Conservation (phyloP, 352 stramenopile species). For the Phytophthora litchii region DNA sequence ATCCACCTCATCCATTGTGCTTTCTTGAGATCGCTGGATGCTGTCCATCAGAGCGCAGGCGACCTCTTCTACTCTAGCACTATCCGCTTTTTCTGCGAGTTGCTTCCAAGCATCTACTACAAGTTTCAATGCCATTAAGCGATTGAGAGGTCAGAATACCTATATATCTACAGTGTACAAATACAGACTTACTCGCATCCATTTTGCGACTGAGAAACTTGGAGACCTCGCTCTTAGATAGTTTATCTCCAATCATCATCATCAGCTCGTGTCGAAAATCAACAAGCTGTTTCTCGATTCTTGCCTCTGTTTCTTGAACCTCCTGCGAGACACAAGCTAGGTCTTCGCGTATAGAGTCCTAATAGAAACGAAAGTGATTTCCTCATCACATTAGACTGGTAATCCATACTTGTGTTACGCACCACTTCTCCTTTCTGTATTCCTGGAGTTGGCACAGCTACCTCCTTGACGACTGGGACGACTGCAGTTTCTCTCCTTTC, state of each 20-base stretch:
- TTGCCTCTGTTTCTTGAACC: conserved; percentile 23
- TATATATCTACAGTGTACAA: not conserved
- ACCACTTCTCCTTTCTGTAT: conserved; percentile 19
- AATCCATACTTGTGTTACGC: not conserved
- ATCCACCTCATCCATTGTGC: conserved; percentile 25
- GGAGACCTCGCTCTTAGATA: conserved; percentile 33
- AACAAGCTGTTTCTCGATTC: conserved; percentile 26
- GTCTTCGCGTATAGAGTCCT: conserved; percentile 18
- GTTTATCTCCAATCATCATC: conserved; percentile 23
- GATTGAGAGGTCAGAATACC: not conserved
- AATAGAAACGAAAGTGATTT: not conserved
- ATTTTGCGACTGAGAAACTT: conserved; percentile 52
- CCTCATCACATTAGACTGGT: not conserved
- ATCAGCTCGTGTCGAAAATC: conserved; percentile 32
- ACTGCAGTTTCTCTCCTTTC: conserved; percentile 9
- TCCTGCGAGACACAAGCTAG: conserved; percentile 12
- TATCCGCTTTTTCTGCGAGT: conserved; percentile 43
- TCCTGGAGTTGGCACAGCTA: conserved; percentile 1
- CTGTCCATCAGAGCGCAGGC: conserved; percentile 30
- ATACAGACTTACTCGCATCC: conserved; percentile 37
- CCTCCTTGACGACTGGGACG: conserved; percentile 12
- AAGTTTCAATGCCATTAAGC: not conserved
- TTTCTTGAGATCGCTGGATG: conserved; percentile 38
- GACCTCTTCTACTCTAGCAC: conserved; percentile 36
- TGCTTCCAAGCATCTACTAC: conserved; percentile 50